Base-by-base conservation (phyloP, 2,329 filamentous ascomycete genomes). In the Microsporum audouinii region DNA sequence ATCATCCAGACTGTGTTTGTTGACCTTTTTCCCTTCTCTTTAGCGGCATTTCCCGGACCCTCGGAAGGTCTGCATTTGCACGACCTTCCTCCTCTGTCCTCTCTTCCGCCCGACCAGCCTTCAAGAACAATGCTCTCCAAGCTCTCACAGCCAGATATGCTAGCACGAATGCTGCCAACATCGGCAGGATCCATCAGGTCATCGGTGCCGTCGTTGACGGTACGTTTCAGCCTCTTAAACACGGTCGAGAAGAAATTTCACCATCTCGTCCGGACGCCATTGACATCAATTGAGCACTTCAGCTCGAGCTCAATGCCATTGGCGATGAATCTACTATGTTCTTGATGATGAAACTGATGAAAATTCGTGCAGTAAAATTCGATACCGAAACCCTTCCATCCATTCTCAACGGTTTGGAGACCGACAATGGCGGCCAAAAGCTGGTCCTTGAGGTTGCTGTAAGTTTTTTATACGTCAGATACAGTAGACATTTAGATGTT, bases 141-240 rank as follows among this genome's bases (percentile, higher is more conserved):
- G 81, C 82, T 67, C 74, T 86, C 65, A 74, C 78, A 69, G 79
- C 84, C 70, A 79, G 85, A 70, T 84, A 82, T 73, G 84, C 85
- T 70, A 83, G 79, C 73, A 81, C 82, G 68, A 80, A 83, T 68
- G 72, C 80, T 62, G 70, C 73, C 61, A 76, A 77, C 69, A 76
- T 81, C 76, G 86, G 86, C 74, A 86, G 83, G 78, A 81, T 85
- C 74, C 80, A 84, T 76, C 80, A 91, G 82, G 91, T 96, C 79
- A 96, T 96, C 81, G 91, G 94, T 88, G 92, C 94, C 82, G 91
- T 97, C 77, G 94, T 97, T 73, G 94, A 97, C 82, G 91, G 90
- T 95, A 83, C 82, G 88, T 75, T 33, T 34, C 10, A 31, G n/a
- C 51, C 39, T 34, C 17, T n/a, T 39, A 39, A 33, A 38, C 27